Conservation (phyloP, 1,284 basidiomycete genomes). For the Pholiota adiposa region DNA sequence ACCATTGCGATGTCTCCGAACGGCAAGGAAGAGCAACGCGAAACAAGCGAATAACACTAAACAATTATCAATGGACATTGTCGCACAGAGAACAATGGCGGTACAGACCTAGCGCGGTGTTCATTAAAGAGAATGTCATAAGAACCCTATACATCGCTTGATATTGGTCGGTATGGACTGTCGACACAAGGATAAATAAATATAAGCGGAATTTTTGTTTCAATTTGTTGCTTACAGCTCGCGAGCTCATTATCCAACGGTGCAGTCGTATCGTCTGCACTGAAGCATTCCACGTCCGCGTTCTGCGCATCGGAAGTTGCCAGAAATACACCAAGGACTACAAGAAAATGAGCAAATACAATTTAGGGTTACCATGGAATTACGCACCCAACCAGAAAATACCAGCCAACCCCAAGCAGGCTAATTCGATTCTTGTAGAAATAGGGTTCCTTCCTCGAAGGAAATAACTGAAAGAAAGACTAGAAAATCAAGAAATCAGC, state of each 20-base stretch:
- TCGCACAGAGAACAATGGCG: constrained; percentile 11
- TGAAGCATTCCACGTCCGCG: constrained; percentile 81
- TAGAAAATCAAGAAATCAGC: constrained; percentile 30
- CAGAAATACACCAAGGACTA: constrained; percentile 74
- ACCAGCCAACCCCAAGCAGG: constrained; percentile 69
- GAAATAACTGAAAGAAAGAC: constrained; percentile 64
- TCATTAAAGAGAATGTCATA: constrained; percentile 77
- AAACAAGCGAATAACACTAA: constrained; percentile 67
- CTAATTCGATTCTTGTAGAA: constrained; percentile 76
- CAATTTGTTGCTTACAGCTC: constrained; percentile 54
- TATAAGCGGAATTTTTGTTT: constrained; percentile 11
- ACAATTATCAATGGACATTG: constrained; percentile 24
- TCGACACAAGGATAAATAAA: not conserved
- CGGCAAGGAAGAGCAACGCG: constrained; percentile 63
- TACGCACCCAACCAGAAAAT: constrained; percentile 77
- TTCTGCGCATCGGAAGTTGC: constrained; percentile 72
- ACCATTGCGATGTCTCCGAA: constrained; percentile 66
- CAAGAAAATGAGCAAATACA: constrained; percentile 11
- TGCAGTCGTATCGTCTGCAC: constrained; percentile 50
- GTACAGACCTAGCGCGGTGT: constrained; percentile 63
- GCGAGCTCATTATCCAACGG: constrained; percentile 55
- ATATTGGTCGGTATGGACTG: constrained; percentile 70
- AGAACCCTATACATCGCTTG: constrained; percentile 83
- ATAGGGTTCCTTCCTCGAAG: constrained; percentile 72
- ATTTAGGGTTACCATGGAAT: constrained; percentile 13